Evolutionary conservation across 2,329 filamentous ascomycete genomes (phyloP).

Genomic region (Stachybotrys echinatus): DNA sequence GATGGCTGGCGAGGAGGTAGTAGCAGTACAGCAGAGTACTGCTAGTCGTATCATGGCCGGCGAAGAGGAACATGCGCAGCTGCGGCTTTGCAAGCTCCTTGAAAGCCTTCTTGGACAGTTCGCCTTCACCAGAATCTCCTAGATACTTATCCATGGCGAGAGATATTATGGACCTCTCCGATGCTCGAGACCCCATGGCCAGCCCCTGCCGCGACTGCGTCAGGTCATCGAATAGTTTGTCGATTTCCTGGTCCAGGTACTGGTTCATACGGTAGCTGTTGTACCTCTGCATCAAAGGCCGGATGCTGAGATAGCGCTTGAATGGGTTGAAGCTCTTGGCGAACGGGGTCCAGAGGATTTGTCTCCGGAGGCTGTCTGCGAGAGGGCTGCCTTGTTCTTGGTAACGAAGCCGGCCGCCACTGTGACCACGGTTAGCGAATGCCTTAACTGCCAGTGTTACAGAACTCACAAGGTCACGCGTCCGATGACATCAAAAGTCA

Average conservation of each 20-base stretch:
- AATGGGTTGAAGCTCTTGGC: background rate
- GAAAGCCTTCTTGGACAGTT: background rate
- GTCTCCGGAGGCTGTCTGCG: background rate
- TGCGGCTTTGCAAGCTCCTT: background rate
- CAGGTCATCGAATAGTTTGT: background rate
- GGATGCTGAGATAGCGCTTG: background rate
- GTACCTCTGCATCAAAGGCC: background rate
- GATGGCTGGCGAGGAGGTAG: background rate
- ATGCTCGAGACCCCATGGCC: background rate
- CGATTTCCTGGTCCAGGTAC: background rate
- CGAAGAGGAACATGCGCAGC: constrained; percentile 1
- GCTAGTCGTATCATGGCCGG: constrained; percentile 1
- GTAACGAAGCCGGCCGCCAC: background rate
- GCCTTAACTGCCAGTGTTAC: background rate
- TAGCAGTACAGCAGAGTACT: constrained; percentile 1
- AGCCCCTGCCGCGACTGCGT: background rate
- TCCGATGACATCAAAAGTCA: background rate
- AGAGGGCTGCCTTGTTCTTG: background rate
- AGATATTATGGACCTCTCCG: background rate
- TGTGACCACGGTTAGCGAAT: background rate
- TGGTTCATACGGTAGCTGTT: constrained; percentile 1
- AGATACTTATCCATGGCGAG: background rate
- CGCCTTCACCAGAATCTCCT: background rate
- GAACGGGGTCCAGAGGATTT: background rate
- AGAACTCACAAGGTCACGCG: background rate